Percentiles rank a stretch among this genome's conserved stretches.
These are phyloP conservation scores for Ambrosia hybrid DNA, from an alignment of 140 eudicot species.

Conservation along the genomic window DNA sequence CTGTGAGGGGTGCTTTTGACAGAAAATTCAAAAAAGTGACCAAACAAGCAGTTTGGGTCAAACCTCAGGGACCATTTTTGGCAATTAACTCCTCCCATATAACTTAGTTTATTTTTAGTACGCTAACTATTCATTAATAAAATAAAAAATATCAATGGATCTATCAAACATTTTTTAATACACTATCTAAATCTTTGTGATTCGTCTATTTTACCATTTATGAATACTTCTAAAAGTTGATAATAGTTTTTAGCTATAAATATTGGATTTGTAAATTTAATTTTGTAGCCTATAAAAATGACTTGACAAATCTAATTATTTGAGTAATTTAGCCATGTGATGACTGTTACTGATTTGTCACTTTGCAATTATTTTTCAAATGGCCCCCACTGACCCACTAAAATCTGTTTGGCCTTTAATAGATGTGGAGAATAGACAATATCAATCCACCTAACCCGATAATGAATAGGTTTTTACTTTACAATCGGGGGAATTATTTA, in stretches of 20 bases:
- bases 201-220: not conserved
- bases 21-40: too few relatives aligned
- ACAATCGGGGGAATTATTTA: not conserved
- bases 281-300: constrained; percentile 4
- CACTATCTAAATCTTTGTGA: not conserved
- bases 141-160: not conserved
- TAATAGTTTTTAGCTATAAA: too few relatives aligned
- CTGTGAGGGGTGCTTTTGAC: too few relatives aligned
- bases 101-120: too few relatives aligned
- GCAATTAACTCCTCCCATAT: too few relatives aligned
- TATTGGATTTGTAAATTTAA: not conserved
- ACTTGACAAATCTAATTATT: not conserved
- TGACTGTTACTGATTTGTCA: constrained; percentile 20
- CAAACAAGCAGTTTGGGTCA: too few relatives aligned
- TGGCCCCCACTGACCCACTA: constrained; percentile 1
- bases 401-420: not conserved
- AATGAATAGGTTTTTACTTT: not conserved
- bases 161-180: not conserved
- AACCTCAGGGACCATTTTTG: too few relatives aligned
- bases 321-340: not conserved
- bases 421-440: constrained; percentile 17
- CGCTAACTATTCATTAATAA: too few relatives aligned
- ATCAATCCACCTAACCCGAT: constrained; percentile 5
- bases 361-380: constrained; percentile 13
- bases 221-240: not conserved